phyloP scores from a whole-genome alignment of 768 basidiomycete species.

The Leccinum subgranulosum region DNA sequence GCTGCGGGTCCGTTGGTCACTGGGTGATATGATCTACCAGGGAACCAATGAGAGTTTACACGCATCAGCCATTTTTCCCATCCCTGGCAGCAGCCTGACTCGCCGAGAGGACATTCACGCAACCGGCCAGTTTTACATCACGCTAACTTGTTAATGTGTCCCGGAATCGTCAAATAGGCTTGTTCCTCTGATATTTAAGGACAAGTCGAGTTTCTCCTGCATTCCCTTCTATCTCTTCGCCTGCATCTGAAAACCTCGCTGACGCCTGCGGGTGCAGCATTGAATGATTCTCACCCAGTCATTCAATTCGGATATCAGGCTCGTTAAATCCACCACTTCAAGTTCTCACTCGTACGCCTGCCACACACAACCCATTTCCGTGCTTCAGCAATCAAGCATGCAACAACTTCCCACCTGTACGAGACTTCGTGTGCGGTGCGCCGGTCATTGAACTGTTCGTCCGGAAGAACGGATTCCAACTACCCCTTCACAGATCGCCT shows the following conservation, averaged over 20 bases:
- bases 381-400: constrained; percentile 35
- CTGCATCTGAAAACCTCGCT: constrained; percentile 3
- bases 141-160: constrained; percentile 26
- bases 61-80: constrained; percentile 24
- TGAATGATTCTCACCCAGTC: constrained; percentile 27
- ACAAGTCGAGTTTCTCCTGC: constrained; percentile 12
- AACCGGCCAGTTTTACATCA: constrained; percentile 35
- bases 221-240: neutral
- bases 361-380: constrained; percentile 14
- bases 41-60: constrained; percentile 15
- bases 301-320: constrained; percentile 18
- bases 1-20: constrained; percentile 10
- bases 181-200: constrained; percentile 30
- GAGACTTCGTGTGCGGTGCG: constrained; percentile 50
- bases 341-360: constrained; percentile 18
- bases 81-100: neutral
- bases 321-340: constrained; percentile 28
- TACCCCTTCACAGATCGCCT: constrained; percentile 39
- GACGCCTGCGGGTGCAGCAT: constrained; percentile 19
- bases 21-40: constrained; percentile 15
- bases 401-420: constrained; percentile 64
- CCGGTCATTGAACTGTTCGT: neutral
- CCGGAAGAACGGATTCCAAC: neutral
- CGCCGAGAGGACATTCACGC: constrained; percentile 18
- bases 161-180: constrained; percentile 17